phyloP scores from a whole-genome alignment of 2,329 filamentous ascomycete species.

The Myriangium duriaei region DNA sequence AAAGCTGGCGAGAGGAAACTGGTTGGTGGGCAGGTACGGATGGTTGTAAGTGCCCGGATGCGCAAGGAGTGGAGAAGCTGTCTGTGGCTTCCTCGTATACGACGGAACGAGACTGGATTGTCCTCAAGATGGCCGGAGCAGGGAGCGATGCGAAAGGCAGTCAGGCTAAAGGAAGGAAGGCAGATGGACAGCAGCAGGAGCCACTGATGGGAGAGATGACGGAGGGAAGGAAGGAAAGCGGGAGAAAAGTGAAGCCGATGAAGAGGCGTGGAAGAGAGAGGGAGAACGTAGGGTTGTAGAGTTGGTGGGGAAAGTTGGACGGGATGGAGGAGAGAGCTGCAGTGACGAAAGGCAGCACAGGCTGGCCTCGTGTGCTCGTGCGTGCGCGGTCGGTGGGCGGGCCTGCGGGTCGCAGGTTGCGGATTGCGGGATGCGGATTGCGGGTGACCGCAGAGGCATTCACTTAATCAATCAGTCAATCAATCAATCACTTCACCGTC shows the following conservation, averaged over 20 bases:
- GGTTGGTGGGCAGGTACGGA: neutral
- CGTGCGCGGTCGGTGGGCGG: too few species aligned
- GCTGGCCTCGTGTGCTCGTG: too few species aligned
- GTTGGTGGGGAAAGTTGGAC: neutral
- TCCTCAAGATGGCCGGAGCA: neutral
- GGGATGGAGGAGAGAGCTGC: conserved; percentile 5
- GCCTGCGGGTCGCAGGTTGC: too few species aligned
- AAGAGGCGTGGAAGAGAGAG: neutral
- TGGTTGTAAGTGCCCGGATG: neutral
- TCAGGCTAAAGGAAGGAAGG: neutral
- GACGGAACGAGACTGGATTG: neutral
- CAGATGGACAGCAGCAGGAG: neutral
- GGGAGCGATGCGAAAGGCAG: neutral
- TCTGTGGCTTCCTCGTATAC: neutral
- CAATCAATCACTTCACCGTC: too few species aligned
- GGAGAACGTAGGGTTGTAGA: conserved; percentile 1
- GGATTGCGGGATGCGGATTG: too few species aligned
- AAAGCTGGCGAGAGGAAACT: neutral
- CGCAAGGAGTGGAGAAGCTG: neutral
- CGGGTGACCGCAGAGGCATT: too few species aligned
- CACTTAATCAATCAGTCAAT: too few species aligned
- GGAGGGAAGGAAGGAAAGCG: neutral
- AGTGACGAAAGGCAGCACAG: neutral
- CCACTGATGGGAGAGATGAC: neutral
- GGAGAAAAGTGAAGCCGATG: neutral